phyloP scores from a whole-genome alignment of 2,329 filamentous ascomycete genomes.

The Exophiala oligosperma region DNA sequence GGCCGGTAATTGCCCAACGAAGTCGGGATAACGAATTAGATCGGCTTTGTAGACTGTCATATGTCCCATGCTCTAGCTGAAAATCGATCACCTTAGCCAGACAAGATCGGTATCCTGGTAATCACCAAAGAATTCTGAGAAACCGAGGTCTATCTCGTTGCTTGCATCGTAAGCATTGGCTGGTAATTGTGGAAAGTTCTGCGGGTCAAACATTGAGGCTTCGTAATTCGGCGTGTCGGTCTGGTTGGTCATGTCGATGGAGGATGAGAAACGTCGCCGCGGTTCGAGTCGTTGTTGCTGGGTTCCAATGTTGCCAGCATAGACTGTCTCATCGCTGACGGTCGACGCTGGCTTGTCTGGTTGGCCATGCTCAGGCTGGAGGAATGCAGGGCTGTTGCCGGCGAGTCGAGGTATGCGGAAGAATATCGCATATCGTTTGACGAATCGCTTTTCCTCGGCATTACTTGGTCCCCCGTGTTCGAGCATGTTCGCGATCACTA shows the following conservation, averaged over 20 bases:
- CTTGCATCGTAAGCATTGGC: slow-evolving; percentile 9
- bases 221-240: slow-evolving; percentile 3
- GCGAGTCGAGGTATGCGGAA: slow-evolving; percentile 20
- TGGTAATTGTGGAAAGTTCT: slow-evolving; percentile 10
- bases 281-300: slow-evolving; percentile 11
- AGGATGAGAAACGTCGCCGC: slow-evolving; percentile 3
- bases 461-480: slow-evolving; percentile 13
- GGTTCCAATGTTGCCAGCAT: not conserved
- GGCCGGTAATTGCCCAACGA: not conserved
- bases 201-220: slow-evolving; percentile 13
- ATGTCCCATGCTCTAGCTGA: not conserved
- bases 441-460: slow-evolving; percentile 17
- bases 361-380: slow-evolving; percentile 4
- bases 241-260: slow-evolving; percentile 3
- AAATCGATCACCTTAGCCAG: not conserved
- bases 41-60: not conserved
- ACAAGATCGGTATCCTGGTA: slow-evolving; percentile 11
- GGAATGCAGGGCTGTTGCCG: slow-evolving; percentile 5
- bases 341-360: slow-evolving; percentile 1
- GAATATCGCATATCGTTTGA: slow-evolving; percentile 20
- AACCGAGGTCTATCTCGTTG: slow-evolving; percentile 17
- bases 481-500: slow-evolving; percentile 21
- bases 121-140: slow-evolving; percentile 22
- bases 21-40: not conserved
- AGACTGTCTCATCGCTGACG: slow-evolving; percentile 5